Percentiles rank a stretch among this genome's conserved stretches.
Conservation (phyloP, 495 filamentous ascomycete species). For the Lasiosphaeria hispida region DNA sequence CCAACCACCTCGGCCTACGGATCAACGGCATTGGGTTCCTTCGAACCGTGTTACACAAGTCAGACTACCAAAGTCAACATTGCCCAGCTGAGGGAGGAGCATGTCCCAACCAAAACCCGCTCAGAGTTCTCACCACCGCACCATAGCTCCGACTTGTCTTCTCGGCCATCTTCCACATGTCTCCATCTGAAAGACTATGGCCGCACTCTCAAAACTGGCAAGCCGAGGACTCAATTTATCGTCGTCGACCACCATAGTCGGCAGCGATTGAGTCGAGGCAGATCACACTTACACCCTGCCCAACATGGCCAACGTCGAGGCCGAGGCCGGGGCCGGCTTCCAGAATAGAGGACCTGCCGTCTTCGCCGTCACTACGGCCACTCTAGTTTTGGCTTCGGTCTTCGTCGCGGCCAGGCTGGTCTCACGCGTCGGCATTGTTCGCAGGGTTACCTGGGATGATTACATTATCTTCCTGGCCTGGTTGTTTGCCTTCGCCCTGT, state of each 20-base stretch:
- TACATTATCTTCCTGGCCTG: constrained; percentile 82
- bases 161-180: neutral
- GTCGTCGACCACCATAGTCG: constrained; percentile 1
- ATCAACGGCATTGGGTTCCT: no score
- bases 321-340: constrained; percentile 23
- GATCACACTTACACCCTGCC: neutral
- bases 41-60: no score
- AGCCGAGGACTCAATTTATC: constrained; percentile 6
- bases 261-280: neutral
- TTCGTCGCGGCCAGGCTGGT: constrained; percentile 72
- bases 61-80: no score
- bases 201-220: neutral
- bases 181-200: constrained; percentile 4
- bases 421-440: constrained; percentile 71
- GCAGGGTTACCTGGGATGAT: constrained; percentile 69
- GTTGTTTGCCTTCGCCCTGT: constrained; percentile 76
- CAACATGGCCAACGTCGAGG: constrained; percentile 10
- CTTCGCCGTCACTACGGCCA: constrained; percentile 69
- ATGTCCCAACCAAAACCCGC: no score
- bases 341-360: constrained; percentile 63
- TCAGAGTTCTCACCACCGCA: no score
- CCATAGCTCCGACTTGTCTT: no score
- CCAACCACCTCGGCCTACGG: no score
- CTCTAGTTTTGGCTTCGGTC: constrained; percentile 62
- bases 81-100: no score